These are phyloP conservation scores for Bryoglossum gracile DNA, from an alignment of 495 filamentous ascomycete species.

Conservation along the genomic window DNA sequence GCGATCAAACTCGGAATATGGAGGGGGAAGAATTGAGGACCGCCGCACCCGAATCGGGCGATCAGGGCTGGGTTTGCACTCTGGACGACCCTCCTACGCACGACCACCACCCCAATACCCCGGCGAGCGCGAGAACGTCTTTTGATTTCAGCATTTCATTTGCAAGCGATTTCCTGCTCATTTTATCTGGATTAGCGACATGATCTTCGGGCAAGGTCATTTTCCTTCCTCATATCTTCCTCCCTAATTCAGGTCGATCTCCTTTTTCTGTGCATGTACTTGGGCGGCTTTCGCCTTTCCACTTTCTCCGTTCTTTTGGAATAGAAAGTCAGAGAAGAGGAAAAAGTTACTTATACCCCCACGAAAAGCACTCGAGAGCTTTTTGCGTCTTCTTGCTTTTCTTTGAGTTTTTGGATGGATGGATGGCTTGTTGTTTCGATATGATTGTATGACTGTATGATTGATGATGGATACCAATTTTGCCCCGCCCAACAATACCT, in stretches of 20 bases:
- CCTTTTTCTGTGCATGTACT: slow-evolving; percentile 17
- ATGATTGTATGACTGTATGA: slow-evolving; percentile 27
- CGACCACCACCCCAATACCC: slow-evolving; percentile 17
- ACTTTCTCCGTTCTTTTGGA: slow-evolving; percentile 13
- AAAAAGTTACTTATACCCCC: slow-evolving; percentile 20
- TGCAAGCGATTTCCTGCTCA: slow-evolving; percentile 5
- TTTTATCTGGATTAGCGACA: too few relatives aligned
- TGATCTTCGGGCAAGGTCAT: too few relatives aligned
- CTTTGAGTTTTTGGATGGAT: not conserved
- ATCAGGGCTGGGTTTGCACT: slow-evolving; percentile 11
- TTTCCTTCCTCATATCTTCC: not conserved
- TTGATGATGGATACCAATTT: slow-evolving; percentile 25
- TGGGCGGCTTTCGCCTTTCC: slow-evolving; percentile 14
- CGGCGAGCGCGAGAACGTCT: too few relatives aligned
- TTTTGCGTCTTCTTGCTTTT: slow-evolving; percentile 4
- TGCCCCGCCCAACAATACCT: too few relatives aligned
- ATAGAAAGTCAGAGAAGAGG: slow-evolving; percentile 15
- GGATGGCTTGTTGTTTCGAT: slow-evolving; percentile 20
- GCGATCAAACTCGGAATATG: slow-evolving; percentile 20
- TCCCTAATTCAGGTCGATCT: slow-evolving; percentile 17
- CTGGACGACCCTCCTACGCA: slow-evolving; percentile 12
- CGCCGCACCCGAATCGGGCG: slow-evolving; percentile 16
- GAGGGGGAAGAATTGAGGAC: slow-evolving; percentile 9
- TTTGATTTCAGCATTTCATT: too few relatives aligned
- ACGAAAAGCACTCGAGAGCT: slow-evolving; percentile 14